phyloP scores from a whole-genome alignment of 208 protist species.

The Wallacemonas sp. region DNA sequence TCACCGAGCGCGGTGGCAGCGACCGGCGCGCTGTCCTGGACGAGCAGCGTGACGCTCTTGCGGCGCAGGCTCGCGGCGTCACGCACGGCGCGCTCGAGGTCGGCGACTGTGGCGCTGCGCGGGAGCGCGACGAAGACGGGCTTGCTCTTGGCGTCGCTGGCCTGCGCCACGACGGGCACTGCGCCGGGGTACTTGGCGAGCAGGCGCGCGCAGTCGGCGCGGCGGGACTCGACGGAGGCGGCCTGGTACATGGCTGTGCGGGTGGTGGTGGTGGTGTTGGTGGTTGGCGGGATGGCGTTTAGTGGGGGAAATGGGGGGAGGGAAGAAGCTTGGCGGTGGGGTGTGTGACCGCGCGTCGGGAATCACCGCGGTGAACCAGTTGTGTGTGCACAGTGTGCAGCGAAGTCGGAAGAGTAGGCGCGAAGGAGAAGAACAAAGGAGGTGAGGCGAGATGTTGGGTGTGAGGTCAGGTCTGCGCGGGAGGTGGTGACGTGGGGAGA shows the following conservation, averaged over 20 bases:
- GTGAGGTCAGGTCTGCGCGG: too few species aligned
- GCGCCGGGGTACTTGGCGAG: constrained; percentile 19
- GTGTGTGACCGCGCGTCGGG: too few species aligned
- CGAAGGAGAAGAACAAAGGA: too few species aligned
- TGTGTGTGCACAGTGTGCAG: neutral
- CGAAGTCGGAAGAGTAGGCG: neutral
- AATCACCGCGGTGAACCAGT: too few species aligned
- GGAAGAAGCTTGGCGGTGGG: too few species aligned
- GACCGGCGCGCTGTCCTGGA: too few species aligned
- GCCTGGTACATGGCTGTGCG: constrained; percentile 3
- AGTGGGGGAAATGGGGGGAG: neutral
- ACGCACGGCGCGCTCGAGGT: constrained; percentile 12
- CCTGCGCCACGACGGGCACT: constrained; percentile 18
- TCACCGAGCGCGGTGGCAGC: too few species aligned
- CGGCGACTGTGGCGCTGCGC: constrained; percentile 17
- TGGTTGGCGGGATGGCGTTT: neutral
- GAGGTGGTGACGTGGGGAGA: too few species aligned
- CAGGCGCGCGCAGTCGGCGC: constrained; percentile 19
- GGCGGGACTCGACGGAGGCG: constrained; percentile 13
- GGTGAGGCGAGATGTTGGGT: too few species aligned
- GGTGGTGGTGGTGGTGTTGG: neutral
- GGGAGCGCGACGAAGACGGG: constrained; percentile 16
- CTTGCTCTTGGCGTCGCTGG: constrained; percentile 17
- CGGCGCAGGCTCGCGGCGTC: constrained; percentile 10
- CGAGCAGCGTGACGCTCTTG: too few species aligned